Evolutionary conservation across 2,329 filamentous ascomycete species (phyloP).

Genomic region (Fragosphaeria purpurea): DNA sequence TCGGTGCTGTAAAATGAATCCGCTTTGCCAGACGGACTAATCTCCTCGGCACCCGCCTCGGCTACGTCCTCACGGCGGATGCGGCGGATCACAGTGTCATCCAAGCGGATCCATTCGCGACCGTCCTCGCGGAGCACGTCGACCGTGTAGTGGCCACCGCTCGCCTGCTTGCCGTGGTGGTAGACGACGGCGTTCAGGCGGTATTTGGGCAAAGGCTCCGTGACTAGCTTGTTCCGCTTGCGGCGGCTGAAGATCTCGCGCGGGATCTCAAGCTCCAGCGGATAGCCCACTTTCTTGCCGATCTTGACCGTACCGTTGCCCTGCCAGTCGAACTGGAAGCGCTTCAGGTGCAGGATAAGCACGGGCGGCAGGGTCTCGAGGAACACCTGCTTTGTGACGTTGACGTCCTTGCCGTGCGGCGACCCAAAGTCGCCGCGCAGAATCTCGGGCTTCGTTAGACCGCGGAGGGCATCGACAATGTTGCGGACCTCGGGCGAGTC

Average conservation of each 20-base stretch:
- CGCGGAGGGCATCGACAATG: conserved; percentile 82
- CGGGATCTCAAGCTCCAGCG: conserved; percentile 86
- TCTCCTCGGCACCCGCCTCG: conserved; percentile 73
- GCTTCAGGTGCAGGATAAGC: conserved; percentile 89
- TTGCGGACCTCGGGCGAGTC: conserved; percentile 77
- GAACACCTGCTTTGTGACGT: conserved; percentile 86
- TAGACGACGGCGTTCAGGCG: conserved; percentile 85
- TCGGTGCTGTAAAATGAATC: conserved; percentile 26
- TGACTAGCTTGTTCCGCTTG: conserved; percentile 54
- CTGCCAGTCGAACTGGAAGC: conserved; percentile 87
- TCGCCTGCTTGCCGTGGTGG: conserved; percentile 94
- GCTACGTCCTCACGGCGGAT: conserved; percentile 83
- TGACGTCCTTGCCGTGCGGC: conserved; percentile 62
- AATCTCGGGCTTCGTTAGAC: conserved; percentile 72
- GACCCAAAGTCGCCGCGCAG: conserved; percentile 79
- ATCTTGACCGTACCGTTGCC: conserved; percentile 85
- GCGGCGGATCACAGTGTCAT: conserved; percentile 82
- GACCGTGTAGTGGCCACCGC: conserved; percentile 95
- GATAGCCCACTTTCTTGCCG: conserved; percentile 96
- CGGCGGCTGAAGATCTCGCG: conserved; percentile 76
- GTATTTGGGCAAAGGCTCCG: conserved; percentile 69
- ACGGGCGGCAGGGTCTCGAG: conserved; percentile 88
- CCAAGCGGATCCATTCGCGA: conserved; percentile 90
- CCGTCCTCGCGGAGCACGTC: conserved; percentile 90
- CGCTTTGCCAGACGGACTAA: conserved; percentile 20